Conservation (phyloP, 2,329 filamentous ascomycete genomes). For the Sporothrix luriei region DNA sequence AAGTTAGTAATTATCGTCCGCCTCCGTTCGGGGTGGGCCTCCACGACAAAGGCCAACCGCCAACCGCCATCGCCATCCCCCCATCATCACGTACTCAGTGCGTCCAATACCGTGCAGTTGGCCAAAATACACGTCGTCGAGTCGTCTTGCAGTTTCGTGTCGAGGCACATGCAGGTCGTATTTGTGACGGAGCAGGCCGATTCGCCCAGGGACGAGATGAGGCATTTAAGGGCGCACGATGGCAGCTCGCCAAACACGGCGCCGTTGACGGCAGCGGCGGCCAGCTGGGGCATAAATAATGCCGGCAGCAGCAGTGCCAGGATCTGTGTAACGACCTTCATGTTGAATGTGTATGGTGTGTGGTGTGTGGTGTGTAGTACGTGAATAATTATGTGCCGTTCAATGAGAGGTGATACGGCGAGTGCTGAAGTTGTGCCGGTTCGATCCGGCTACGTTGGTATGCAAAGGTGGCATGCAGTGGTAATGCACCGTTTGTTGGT, state of each 20-base stretch:
- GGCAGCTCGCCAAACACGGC: conserved; percentile 27
- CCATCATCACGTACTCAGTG: conserved; percentile 24
- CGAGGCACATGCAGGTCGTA: conserved; percentile 30
- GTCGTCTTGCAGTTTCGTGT: conserved; percentile 15
- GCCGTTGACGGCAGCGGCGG: conserved; percentile 19
- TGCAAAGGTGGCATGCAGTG: not conserved
- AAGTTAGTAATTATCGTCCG: conserved; percentile 22
- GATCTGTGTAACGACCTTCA: conserved; percentile 23
- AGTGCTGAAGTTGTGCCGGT: not conserved
- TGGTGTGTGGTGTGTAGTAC: not conserved
- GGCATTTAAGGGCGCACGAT: conserved; percentile 25
- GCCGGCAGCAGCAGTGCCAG: conserved; percentile 25
- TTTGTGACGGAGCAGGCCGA: conserved; percentile 24
- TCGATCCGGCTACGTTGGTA: no score
- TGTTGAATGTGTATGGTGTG: conserved; percentile 3
- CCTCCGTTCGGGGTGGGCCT: not conserved
- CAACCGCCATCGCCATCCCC: no score
- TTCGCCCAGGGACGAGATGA: not conserved
- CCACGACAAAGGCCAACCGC: not conserved
- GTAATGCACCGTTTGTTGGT: not conserved
- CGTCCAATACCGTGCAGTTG: conserved; percentile 28
- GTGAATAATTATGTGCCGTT: conserved; percentile 2
- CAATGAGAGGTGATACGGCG: not conserved
- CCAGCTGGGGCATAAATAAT: conserved; percentile 20
- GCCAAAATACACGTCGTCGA: conserved; percentile 21